These are phyloP conservation scores for Hymenoscyphus salicellus DNA, from an alignment of 2,329 filamentous ascomycete genomes.

Conservation along the genomic window DNA sequence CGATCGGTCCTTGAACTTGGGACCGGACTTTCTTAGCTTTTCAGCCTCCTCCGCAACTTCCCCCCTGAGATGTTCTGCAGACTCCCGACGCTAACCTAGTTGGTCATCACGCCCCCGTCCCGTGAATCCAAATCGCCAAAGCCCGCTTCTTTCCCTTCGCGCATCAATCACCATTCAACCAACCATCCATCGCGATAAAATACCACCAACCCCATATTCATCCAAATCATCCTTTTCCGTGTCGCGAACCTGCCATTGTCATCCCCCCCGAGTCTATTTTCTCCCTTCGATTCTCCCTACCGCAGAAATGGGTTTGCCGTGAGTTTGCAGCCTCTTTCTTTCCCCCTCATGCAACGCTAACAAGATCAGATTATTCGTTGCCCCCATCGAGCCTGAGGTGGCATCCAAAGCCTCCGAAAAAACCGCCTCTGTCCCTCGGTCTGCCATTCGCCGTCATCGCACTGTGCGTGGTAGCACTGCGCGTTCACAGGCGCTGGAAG, in stretches of 20 bases:
- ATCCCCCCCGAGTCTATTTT: constrained; percentile 4
- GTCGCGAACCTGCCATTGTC: constrained; percentile 19
- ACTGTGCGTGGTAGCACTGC: constrained; percentile 22
- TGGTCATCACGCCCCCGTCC: no score
- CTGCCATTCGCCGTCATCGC: constrained; percentile 33
- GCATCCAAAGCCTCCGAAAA: constrained; percentile 32
- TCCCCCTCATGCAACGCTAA: constrained; percentile 21
- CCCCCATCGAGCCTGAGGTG: constrained; percentile 31
- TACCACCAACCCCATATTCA: constrained; percentile 19
- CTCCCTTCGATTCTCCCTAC: constrained; percentile 8
- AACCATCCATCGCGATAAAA: constrained; percentile 15
- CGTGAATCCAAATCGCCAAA: neutral
- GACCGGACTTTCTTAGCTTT: neutral
- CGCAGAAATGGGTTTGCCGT: constrained; percentile 36
- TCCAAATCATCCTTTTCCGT: constrained; percentile 15
- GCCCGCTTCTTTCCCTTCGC: neutral
- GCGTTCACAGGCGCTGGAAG: constrained; percentile 20
- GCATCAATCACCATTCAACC: constrained; percentile 15
- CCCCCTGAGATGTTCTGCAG: neutral
- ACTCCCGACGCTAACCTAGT: no score
- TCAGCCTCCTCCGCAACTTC: neutral
- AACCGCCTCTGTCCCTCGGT: constrained; percentile 29
- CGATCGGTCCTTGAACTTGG: neutral
- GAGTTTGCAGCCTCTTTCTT: constrained; percentile 23
- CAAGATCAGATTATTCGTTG: constrained; percentile 33